phyloP scores from a whole-genome alignment of 2,329 filamentous ascomycete genomes.

The Diplodia scrobiculata region DNA sequence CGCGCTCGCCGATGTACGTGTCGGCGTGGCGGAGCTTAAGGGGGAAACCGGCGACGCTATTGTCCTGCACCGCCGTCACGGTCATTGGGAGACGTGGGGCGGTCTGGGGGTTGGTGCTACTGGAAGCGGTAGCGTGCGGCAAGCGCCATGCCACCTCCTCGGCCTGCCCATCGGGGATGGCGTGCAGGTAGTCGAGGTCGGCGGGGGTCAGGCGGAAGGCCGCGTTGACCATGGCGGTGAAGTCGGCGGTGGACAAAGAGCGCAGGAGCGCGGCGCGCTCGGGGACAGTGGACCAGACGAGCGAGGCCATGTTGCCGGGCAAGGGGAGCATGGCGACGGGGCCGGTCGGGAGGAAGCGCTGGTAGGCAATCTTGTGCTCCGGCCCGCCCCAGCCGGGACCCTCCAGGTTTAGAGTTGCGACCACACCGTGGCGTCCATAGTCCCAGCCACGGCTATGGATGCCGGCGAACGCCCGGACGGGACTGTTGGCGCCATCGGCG shows the following conservation, averaged over 20 bases:
- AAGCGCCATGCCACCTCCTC: constrained; percentile 65
- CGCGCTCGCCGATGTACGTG: constrained; percentile 84
- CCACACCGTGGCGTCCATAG: constrained; percentile 85
- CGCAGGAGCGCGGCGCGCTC: constrained; percentile 78
- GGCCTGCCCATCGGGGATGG: constrained; percentile 53
- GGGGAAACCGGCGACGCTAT: constrained; percentile 84
- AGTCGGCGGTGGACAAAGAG: constrained; percentile 69
- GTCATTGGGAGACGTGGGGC: constrained; percentile 60
- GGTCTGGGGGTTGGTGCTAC: constrained; percentile 34
- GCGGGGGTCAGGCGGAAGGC: constrained; percentile 80
- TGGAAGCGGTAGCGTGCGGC: constrained; percentile 61
- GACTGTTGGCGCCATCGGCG: constrained; percentile 92
- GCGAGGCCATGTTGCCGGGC: constrained; percentile 76
- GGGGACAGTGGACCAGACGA: constrained; percentile 94
- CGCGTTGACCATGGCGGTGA: constrained; percentile 86
- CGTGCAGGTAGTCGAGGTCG: constrained; percentile 83
- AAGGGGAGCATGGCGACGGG: constrained; percentile 90
- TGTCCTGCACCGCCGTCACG: constrained; percentile 71
- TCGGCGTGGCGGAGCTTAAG: constrained; percentile 91
- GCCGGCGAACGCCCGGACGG: constrained; percentile 83
- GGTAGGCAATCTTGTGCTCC: constrained; percentile 75
- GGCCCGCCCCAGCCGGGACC: constrained; percentile 47
- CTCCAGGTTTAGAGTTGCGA: constrained; percentile 79
- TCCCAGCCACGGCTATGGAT: constrained; percentile 91
- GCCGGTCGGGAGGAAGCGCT: constrained; percentile 89